These are phyloP conservation scores for Fusarium sp. DNA, from an alignment of 2,329 filamentous ascomycete genomes.

Conservation along the genomic window DNA sequence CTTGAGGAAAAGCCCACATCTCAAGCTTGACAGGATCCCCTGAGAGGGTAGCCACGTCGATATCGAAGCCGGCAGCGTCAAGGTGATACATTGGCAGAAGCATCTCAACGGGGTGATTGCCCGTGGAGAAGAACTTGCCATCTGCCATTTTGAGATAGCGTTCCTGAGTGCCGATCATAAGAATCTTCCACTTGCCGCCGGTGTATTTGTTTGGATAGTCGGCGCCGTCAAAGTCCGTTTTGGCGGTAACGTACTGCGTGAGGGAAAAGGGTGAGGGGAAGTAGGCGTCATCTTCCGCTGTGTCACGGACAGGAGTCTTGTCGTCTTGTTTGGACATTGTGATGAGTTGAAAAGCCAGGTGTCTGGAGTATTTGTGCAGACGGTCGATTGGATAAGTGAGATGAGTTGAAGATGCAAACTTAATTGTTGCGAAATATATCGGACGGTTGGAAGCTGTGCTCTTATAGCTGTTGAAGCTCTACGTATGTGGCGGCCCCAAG, in stretches of 20 bases:
- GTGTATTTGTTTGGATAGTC: constrained; percentile 5
- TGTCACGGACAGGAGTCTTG: background rate
- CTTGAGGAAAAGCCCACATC: constrained; percentile 2
- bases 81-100: constrained; percentile 1
- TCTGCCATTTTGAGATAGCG: constrained; percentile 8
- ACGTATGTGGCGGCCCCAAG: background rate
- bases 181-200: constrained; percentile 1
- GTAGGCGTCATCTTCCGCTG: constrained; percentile 3
- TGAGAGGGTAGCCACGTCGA: background rate
- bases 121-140: constrained; percentile 3
- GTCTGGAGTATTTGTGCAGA: too few species aligned
- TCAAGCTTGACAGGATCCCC: background rate
- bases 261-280: constrained; percentile 4
- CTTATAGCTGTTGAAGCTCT: background rate
- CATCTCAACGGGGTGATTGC: background rate
- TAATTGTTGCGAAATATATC: fast-evolving
- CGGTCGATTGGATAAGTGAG: fast-evolving
- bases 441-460: background rate
- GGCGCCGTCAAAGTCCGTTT: constrained; percentile 1
- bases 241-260: background rate
- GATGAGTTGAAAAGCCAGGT: fast-evolving
- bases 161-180: background rate
- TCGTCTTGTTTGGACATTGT: background rate
- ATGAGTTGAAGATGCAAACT: fast-evolving
- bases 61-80: background rate